These are phyloP conservation scores for Tolypocladium tundrense DNA, from an alignment of 2,329 filamentous ascomycete genomes.

Conservation along the genomic window DNA sequence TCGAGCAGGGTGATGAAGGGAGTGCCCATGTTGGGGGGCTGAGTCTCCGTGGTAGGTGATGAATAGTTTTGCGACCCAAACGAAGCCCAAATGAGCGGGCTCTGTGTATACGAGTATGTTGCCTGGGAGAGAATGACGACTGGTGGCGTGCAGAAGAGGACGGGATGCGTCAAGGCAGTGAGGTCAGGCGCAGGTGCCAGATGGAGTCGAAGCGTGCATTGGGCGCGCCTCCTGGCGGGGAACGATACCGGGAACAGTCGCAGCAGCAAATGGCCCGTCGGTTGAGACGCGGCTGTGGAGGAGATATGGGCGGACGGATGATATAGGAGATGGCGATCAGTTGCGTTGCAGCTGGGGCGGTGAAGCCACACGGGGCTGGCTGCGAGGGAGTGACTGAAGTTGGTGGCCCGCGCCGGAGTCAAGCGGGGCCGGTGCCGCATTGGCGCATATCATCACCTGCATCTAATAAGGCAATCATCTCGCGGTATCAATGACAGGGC, in stretches of 20 bases:
- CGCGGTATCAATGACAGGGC: too few species aligned
- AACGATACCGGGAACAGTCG: neutral
- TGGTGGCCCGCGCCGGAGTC: neutral
- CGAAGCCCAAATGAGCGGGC: neutral
- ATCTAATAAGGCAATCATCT: neutral
- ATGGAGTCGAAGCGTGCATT: neutral
- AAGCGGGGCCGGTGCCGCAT: neutral
- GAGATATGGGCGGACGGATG: neutral
- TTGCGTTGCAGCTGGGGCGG: neutral
- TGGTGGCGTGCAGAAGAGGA: neutral
- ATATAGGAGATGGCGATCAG: neutral
- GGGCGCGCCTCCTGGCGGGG: neutral
- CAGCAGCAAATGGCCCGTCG: neutral
- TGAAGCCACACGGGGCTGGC: neutral
- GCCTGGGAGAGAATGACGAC: neutral
- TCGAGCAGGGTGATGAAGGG: slow-evolving; percentile 38
- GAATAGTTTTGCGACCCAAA: neutral
- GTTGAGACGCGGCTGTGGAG: neutral
- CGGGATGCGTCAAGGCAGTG: neutral
- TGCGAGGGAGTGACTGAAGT: neutral
- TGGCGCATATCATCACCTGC: neutral
- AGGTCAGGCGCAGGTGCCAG: neutral
- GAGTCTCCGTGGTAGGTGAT: neutral
- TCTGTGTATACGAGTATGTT: neutral
- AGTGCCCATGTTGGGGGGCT: slow-evolving; percentile 29